Conservation (phyloP, 805 yeast genomes). For the Metschnikowia sp. region DNA sequence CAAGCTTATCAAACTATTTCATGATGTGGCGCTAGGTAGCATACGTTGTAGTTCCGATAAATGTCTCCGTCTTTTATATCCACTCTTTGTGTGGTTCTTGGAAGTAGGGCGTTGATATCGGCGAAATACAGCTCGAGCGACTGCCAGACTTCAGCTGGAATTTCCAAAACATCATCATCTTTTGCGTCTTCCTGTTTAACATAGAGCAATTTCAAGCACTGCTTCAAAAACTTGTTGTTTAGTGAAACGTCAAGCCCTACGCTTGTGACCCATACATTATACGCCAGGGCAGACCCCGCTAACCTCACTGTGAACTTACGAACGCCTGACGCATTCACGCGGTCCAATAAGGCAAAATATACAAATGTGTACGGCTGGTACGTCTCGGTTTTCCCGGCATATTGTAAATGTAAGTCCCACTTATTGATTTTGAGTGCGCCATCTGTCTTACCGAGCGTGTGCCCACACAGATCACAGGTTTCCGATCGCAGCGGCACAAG, state of each 20-base stretch:
- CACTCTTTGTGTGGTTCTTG: constrained; percentile 2
- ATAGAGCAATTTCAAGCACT: constrained; percentile 32
- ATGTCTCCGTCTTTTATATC: constrained; percentile 12
- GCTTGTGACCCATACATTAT: constrained; percentile 35
- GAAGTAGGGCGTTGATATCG: constrained; percentile 8
- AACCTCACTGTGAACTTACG: constrained; percentile 28
- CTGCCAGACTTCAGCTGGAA: constrained; percentile 10
- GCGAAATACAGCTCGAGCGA: constrained; percentile 8
- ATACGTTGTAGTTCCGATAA: constrained; percentile 18
- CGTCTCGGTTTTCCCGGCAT: constrained; percentile 13
- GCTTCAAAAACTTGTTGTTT: constrained; percentile 13
- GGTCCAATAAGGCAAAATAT: constrained; percentile 29
- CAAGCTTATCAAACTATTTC: too few species aligned
- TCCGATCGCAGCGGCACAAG: constrained; percentile 30
- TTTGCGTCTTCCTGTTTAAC: constrained; percentile 7
- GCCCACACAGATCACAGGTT: constrained; percentile 37
- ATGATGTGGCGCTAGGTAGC: constrained; percentile 21
- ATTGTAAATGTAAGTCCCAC: constrained; percentile 48
- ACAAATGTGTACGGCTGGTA: constrained; percentile 20
- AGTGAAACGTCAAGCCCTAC: constrained; percentile 31
- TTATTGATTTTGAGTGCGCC: constrained; percentile 39
- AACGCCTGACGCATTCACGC: constrained; percentile 36
- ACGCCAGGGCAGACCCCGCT: constrained; percentile 11
- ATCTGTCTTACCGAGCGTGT: constrained; percentile 39
- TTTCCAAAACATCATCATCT: constrained; percentile 13